These are phyloP conservation scores for Trypanosoma conorhini DNA, from an alignment of 208 protist genomes.

Conservation along the genomic window DNA sequence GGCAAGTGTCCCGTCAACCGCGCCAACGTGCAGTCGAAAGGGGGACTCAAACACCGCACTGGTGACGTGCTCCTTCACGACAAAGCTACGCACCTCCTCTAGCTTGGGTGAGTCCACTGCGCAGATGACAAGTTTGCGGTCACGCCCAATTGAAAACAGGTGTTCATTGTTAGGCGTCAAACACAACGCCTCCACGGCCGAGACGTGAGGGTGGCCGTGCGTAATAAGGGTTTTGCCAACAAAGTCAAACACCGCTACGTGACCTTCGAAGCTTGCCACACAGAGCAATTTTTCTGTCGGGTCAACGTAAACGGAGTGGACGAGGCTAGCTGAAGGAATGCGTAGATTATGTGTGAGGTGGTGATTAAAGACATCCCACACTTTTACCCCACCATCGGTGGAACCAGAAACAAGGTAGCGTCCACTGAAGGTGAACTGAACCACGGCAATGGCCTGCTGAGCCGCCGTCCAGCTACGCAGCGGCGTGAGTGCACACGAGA, in stretches of 20 bases:
- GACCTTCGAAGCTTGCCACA: conserved; percentile 82
- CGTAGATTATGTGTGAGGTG: conserved; percentile 89
- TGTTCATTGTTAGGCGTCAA: conserved; percentile 47
- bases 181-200: conserved; percentile 77
- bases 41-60: conserved; percentile 61
- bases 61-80: conserved; percentile 77
- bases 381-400: conserved; percentile 85
- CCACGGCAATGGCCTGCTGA: conserved; percentile 84
- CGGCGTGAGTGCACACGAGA: conserved; percentile 36
- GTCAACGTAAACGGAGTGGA: conserved; percentile 72
- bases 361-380: conserved; percentile 90
- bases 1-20: conserved; percentile 68
- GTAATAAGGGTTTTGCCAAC: conserved; percentile 57
- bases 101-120: conserved; percentile 28
- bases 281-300: conserved; percentile 58
- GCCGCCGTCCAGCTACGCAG: conserved; percentile 80
- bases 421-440: conserved; percentile 71
- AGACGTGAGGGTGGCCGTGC: conserved; percentile 62
- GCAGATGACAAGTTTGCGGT: conserved; percentile 71
- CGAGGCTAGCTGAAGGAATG: conserved; percentile 49
- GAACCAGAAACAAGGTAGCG: conserved; percentile 75
- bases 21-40: conserved; percentile 58
- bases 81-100: conserved; percentile 61
- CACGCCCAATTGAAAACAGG: conserved; percentile 72
- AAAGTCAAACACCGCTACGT: conserved; percentile 87